phyloP scores from a whole-genome alignment of 2,329 filamentous ascomycete species.

The Microsporum audouinii region DNA sequence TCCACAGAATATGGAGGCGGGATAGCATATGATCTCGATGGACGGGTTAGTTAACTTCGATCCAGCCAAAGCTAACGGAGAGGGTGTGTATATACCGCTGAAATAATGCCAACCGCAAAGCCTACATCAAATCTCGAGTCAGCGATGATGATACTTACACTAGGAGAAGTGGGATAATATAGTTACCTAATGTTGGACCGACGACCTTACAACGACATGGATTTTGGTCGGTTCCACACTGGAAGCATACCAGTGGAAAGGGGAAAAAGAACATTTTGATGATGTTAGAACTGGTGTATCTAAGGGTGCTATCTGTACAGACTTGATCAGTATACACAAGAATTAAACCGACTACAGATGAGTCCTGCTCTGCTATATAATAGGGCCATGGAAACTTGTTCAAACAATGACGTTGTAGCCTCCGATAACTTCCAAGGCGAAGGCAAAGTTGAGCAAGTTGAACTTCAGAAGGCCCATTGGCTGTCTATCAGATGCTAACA shows the following conservation, averaged over 20 bases:
- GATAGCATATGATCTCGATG: slow-evolving; percentile 43
- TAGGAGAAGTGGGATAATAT: slow-evolving; percentile 14
- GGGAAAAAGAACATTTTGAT: slow-evolving; percentile 35
- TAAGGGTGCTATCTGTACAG: background rate
- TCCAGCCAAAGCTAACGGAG: background rate
- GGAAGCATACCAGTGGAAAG: slow-evolving; percentile 43
- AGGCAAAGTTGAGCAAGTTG: background rate
- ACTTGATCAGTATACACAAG: background rate
- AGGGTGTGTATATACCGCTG: slow-evolving; percentile 34
- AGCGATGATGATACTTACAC: background rate
- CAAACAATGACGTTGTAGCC: background rate
- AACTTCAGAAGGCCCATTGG: background rate
- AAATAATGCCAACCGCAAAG: slow-evolving; percentile 38
- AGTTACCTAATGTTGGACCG: slow-evolving; percentile 44
- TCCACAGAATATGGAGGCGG: slow-evolving; percentile 45
- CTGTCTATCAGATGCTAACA: too few relatives aligned
- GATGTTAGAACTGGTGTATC: background rate
- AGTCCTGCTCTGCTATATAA: background rate
- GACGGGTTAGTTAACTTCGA: background rate
- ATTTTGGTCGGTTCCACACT: slow-evolving; percentile 47
- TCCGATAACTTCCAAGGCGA: background rate
- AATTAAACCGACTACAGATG: background rate
- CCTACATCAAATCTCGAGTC: slow-evolving; percentile 17
- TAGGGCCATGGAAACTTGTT: background rate
- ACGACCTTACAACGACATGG: slow-evolving; percentile 48